Base-by-base conservation (phyloP, 2,329 filamentous ascomycete species). In the Neonectria sp. region DNA sequence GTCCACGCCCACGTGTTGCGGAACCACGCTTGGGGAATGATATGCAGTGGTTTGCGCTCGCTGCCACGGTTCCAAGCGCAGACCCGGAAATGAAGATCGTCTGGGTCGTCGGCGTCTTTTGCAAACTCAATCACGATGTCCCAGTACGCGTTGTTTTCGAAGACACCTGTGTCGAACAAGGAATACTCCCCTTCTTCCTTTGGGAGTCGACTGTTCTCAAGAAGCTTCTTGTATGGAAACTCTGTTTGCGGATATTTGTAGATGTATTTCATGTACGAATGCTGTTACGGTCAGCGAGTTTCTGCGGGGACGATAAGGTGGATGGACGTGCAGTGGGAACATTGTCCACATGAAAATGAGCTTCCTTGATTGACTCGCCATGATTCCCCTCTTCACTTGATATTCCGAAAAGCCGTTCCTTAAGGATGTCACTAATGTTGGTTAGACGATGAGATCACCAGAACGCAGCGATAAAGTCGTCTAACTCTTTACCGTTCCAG, bases 261-360 rank as follows among this genome's bases (percentile, higher is more conserved):
- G 73, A 98, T 91, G 78, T 91, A 97, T 82, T 98, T 98, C 95
- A 98, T 98, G 85, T 98, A 98, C 31, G 95, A 97, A 82, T 98
- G 95, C 93, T 95, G 79, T 57, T 57, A 55, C 55, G 55, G 48
- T 12, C 17, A 24, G 55, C 29, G 13, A 7, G n/a, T 53, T 45
- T 17, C 29, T 27, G 31, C 59, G 29, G 15, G 4, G 24, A 31
- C 37, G 17, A 13, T 17, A 40, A 17, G 13, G 37, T 17, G 29
- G 17, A 27, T 25, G 33, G 8, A 11, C 3, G 67, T 76, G 86
- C 83, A 73, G 86, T 83, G 64, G 95, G 95, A 31, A 94, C 97
- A 80, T 98, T 98, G 82, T 98, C 95, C 65, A 98, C 83, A 81
- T 98, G 95, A 77, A 98, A 98, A 82, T 98, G 95, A 62, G 93